phyloP scores from a whole-genome alignment of 148 eudicot genomes.

The Pouteria glomerata region DNA sequence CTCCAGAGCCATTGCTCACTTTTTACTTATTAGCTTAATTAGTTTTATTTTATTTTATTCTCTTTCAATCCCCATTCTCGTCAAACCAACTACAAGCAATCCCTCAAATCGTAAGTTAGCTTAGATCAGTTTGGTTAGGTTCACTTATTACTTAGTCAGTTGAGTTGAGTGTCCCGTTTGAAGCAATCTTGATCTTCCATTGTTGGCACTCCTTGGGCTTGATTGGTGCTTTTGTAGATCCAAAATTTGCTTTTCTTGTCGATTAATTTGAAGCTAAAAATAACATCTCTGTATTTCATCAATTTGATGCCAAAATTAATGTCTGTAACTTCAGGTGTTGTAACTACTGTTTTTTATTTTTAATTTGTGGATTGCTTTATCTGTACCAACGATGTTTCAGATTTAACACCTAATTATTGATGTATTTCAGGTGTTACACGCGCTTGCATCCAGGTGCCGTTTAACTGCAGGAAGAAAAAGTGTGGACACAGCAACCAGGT shows the following conservation, averaged over 20 bases:
- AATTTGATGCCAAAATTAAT: background rate
- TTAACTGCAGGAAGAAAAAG: constrained; percentile 58
- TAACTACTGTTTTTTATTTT: background rate
- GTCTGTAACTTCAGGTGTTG: background rate
- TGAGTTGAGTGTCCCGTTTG: background rate
- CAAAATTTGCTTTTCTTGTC: background rate
- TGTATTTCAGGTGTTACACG: constrained; percentile 43
- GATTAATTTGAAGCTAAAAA: background rate
- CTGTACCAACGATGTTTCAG: background rate
- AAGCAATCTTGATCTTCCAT: background rate
- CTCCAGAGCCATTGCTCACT: too few species aligned
- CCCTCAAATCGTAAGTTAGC: too few species aligned
- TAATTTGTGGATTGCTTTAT: background rate
- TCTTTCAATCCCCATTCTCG: too few species aligned
- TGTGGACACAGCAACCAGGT: too few species aligned
- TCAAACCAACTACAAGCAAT: too few species aligned
- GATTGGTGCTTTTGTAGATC: background rate
- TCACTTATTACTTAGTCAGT: too few species aligned
- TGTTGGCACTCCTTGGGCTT: background rate
- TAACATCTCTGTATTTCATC: background rate
- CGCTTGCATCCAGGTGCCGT: constrained; percentile 49
- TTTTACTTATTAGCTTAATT: too few species aligned
- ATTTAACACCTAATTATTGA: background rate
- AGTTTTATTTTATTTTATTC: too few species aligned
- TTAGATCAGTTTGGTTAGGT: too few species aligned